Evolutionary conservation across 2,329 filamentous ascomycete species (phyloP).

Genomic region (Geosmithia flava): DNA sequence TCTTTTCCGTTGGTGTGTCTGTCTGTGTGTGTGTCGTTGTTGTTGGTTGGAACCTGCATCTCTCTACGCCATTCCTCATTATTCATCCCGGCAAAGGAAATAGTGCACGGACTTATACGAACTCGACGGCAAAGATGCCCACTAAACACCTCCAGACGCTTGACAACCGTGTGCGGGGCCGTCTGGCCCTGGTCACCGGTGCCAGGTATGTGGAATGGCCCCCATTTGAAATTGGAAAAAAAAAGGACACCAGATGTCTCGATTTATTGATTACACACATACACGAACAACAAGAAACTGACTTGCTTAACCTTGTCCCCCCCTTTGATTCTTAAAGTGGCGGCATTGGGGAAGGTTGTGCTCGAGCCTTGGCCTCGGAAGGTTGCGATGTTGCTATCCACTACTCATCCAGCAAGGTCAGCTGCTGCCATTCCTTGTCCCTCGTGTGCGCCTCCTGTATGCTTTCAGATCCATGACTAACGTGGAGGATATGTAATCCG

Average conservation of each 20-base stretch:
- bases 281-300: neutral
- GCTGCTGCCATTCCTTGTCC: neutral
- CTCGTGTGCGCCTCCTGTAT: neutral
- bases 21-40: too few relatives aligned
- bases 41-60: too few relatives aligned
- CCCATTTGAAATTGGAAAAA: neutral
- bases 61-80: too few relatives aligned
- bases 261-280: too few relatives aligned
- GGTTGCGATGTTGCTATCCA: conserved; percentile 21
- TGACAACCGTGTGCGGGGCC: conserved; percentile 6
- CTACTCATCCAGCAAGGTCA: conserved; percentile 18
- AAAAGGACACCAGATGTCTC: too few relatives aligned
- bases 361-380: conserved; percentile 17
- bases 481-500: neutral
- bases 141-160: neutral
- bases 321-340: conserved; percentile 10
- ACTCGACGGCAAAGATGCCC: neutral
- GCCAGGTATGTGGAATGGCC: conserved; percentile 12
- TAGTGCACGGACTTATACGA: too few relatives aligned
- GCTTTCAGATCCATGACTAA: neutral
- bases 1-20: too few relatives aligned
- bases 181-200: conserved; percentile 19
- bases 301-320: neutral
- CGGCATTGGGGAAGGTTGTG: conserved; percentile 20
- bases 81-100: too few relatives aligned